Base-by-base conservation (phyloP, 2,329 filamentous ascomycete genomes). In the Penicillium sumatraense region DNA sequence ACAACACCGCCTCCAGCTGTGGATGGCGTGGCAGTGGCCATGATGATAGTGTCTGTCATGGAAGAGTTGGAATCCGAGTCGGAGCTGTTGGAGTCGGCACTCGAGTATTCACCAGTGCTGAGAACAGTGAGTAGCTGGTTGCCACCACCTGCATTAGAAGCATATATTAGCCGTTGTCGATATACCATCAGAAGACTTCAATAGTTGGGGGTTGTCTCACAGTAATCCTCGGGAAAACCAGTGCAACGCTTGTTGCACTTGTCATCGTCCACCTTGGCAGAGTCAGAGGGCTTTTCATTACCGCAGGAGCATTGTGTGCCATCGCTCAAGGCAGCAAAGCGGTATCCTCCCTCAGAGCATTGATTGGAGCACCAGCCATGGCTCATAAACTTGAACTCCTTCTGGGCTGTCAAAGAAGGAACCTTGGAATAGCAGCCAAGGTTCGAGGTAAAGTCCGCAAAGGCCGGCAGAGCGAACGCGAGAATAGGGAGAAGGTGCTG, bases 241-340 rank as follows among this genome's bases (percentile, higher is more conserved):
- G 46, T 4, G 42, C 68, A 71, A 1, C 6, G 3, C 1, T 20
- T 21, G 8, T 61, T 46, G 59, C 68, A 71, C 48, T 67, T 47
- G 3, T 56, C 54, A 29, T 61, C 49, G 38, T 51, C 54, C 7
- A 69, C 49, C 50, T 64, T 59, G 10, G 40, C 50, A 2, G 53
- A 51, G 4, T 54, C 18, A 0, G 57, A 49, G 5, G 68, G 65
- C 1, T 63, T 21, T n/a, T 57, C 36, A 14, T 66, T 52, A 8
- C 60, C 61, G 46, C 68, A 71, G 42, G 53, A 60, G 55, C 68
- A 71, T 26, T 60, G 38, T 14, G 40, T 16, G 21, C 57, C 65
- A 14, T 51, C 44, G 29, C 57, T 59, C 16, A 69, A 38, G 9
- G 58, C 66, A 10, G 57, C 59, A 11, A 67, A 33, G 9, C 53